Evolutionary conservation across 768 basidiomycete genomes (phyloP).

Genomic region (Boletales sp.): DNA sequence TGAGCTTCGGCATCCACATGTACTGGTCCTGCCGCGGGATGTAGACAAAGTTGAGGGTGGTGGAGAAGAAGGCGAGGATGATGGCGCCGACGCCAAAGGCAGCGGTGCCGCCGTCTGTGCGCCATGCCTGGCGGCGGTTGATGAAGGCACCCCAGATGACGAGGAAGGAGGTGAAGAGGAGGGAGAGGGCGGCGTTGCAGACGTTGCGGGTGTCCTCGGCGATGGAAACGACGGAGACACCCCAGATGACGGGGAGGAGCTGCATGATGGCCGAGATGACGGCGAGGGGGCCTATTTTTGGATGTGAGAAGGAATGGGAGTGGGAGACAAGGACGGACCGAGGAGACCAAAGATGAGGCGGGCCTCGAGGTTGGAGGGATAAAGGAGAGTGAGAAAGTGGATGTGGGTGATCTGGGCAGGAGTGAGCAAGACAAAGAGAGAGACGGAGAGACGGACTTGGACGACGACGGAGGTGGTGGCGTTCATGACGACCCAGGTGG

Average conservation of each 20-base stretch:
- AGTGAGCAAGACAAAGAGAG: neutral
- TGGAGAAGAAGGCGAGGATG: slow-evolving; percentile 75
- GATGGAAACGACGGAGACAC: slow-evolving; percentile 40
- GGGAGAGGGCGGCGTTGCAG: slow-evolving; percentile 93
- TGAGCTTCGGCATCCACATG: slow-evolving; percentile 86
- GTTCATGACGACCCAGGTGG: slow-evolving; percentile 86
- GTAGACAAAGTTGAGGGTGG: slow-evolving; percentile 84
- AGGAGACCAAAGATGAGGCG: slow-evolving; percentile 82
- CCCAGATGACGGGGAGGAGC: slow-evolving; percentile 60
- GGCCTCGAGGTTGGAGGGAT: slow-evolving; percentile 86
- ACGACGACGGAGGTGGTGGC: slow-evolving; percentile 80
- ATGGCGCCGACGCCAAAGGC: slow-evolving; percentile 88
- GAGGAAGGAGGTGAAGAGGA: slow-evolving; percentile 88
- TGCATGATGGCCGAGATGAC: slow-evolving; percentile 81
- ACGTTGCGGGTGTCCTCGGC: slow-evolving; percentile 84
- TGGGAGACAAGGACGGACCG: slow-evolving; percentile 40
- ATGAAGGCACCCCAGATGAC: slow-evolving; percentile 91
- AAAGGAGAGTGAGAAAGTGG: slow-evolving; percentile 93
- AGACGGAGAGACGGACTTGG: slow-evolving; percentile 53
- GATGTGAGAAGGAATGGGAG: neutral
- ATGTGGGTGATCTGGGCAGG: slow-evolving; percentile 84
- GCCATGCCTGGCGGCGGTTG: slow-evolving; percentile 90
- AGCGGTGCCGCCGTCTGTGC: slow-evolving; percentile 94
- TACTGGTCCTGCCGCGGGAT: slow-evolving; percentile 81
- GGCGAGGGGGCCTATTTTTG: slow-evolving; percentile 70